A percentile compares a stretch with the other conserved stretches of the same genome.
phyloP scores from a whole-genome alignment of 768 basidiomycete species.

The Lactarius tabidus region DNA sequence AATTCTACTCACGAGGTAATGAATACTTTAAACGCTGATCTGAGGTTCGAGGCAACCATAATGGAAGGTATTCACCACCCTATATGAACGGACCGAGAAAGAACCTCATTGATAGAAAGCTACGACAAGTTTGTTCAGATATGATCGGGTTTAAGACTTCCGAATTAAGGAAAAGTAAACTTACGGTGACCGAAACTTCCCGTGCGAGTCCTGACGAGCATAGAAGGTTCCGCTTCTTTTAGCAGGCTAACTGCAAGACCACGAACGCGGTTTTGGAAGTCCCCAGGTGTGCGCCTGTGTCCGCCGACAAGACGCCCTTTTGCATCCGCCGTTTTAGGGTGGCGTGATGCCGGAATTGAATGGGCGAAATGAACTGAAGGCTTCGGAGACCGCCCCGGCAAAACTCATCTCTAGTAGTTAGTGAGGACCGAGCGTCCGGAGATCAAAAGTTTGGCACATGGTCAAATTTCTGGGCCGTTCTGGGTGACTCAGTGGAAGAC shows the following conservation, averaged over 20 bases:
- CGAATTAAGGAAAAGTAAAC: slow-evolving; percentile 13
- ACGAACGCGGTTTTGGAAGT: background rate
- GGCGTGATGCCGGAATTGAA: slow-evolving; percentile 22
- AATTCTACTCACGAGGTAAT: slow-evolving; percentile 14
- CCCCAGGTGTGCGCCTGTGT: background rate
- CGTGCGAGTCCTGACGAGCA: slow-evolving; percentile 8
- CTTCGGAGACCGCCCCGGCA: slow-evolving; percentile 22
- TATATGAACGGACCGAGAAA: slow-evolving; percentile 17
- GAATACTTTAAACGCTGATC: slow-evolving; percentile 25
- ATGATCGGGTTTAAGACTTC: slow-evolving; percentile 21
- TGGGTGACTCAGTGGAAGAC: slow-evolving; percentile 20
- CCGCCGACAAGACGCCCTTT: slow-evolving; percentile 14
- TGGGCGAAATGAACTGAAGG: slow-evolving; percentile 12
- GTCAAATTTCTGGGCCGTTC: slow-evolving; percentile 21
- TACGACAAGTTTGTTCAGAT: slow-evolving; percentile 1
- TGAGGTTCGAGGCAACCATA: slow-evolving; percentile 10
- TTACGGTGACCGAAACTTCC: slow-evolving; percentile 15
- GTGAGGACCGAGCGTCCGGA: slow-evolving; percentile 22
- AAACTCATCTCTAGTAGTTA: slow-evolving; percentile 14
- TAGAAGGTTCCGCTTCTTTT: slow-evolving; percentile 5
- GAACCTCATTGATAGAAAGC: slow-evolving; percentile 13
- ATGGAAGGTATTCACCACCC: slow-evolving; percentile 4
- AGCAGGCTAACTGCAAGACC: background rate
- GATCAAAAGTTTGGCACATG: slow-evolving; percentile 25
- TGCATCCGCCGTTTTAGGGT: slow-evolving; percentile 5